Percentiles rank a stretch among this genome's conserved stretches.
Evolutionary conservation across 495 filamentous ascomycete species (phyloP).

Genomic region (Amniculicola lignicola): DNA sequence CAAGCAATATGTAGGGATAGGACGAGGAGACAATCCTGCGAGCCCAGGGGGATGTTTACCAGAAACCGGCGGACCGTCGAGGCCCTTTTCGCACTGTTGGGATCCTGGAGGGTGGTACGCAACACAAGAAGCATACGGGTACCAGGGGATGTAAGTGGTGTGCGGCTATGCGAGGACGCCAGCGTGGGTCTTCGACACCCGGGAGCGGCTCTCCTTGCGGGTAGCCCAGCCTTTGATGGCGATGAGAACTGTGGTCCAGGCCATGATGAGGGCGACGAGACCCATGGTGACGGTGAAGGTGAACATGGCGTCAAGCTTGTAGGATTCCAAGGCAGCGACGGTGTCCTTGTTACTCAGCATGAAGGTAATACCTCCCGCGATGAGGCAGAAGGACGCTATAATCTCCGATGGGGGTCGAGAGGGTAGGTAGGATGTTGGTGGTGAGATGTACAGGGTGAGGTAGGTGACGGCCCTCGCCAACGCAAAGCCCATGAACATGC

Average conservation of each 20-base stretch:
- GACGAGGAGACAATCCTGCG: no score
- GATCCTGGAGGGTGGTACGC: no score
- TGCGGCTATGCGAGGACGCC: constrained; percentile 29
- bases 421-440: constrained; percentile 80
- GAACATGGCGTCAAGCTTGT: constrained; percentile 82
- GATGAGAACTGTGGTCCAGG: constrained; percentile 71
- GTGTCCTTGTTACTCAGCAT: constrained; percentile 83
- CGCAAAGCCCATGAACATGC: constrained; percentile 76
- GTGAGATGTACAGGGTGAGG: constrained; percentile 71
- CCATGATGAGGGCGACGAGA: constrained; percentile 77
- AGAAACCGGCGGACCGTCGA: constrained; percentile 6
- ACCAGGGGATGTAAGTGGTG: background rate
- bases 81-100: background rate
- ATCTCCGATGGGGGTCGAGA: constrained; percentile 90
- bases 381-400: constrained; percentile 78
- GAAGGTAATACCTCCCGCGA: constrained; percentile 84
- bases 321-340: constrained; percentile 69
- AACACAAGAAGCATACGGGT: no score
- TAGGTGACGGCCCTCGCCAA: constrained; percentile 78
- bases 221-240: constrained; percentile 90
- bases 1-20: no score
- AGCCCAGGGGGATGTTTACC: no score
- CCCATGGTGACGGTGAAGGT: constrained; percentile 89
- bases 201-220: constrained; percentile 51
- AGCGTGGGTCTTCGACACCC: constrained; percentile 13